Conservation (phyloP, 768 basidiomycete genomes). For the Mycena haematopus region DNA sequence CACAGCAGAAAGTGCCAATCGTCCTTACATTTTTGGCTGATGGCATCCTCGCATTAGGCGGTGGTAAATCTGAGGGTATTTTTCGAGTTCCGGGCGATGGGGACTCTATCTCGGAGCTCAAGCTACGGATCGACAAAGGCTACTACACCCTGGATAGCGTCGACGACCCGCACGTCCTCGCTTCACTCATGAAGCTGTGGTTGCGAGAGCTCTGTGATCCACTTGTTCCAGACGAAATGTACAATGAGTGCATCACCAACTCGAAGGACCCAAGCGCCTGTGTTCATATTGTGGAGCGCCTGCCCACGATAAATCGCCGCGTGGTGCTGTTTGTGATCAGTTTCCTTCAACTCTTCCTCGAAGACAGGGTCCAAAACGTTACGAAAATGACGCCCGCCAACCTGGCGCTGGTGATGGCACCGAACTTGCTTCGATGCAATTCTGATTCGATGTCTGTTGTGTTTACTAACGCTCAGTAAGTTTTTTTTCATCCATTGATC, state of each 20-base stretch:
- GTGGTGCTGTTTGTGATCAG: constrained; percentile 89
- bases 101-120: constrained; percentile 87
- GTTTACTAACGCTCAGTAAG: constrained; percentile 91
- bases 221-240: constrained; percentile 89
- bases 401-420: constrained; percentile 90
- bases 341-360: constrained; percentile 89
- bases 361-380: constrained; percentile 69
- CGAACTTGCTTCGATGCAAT: constrained; percentile 85
- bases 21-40: constrained; percentile 94
- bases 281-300: constrained; percentile 72
- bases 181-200: constrained; percentile 93
- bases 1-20: constrained; percentile 84
- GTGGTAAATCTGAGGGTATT: constrained; percentile 86
- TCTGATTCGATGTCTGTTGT: constrained; percentile 90
- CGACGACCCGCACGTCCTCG: constrained; percentile 89
- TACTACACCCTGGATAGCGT: constrained; percentile 90
- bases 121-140: constrained; percentile 88
- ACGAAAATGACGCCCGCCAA: constrained; percentile 94
- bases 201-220: constrained; percentile 91
- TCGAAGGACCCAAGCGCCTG: constrained; percentile 73
- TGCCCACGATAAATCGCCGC: constrained; percentile 86
- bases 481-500: constrained; percentile 27
- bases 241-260: constrained; percentile 84
- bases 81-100: constrained; percentile 93
- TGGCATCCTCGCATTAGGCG: constrained; percentile 88